phyloP scores from a whole-genome alignment of 192 early-diverging fungal genomes.

The Spizellomyces punctatus region DNA sequence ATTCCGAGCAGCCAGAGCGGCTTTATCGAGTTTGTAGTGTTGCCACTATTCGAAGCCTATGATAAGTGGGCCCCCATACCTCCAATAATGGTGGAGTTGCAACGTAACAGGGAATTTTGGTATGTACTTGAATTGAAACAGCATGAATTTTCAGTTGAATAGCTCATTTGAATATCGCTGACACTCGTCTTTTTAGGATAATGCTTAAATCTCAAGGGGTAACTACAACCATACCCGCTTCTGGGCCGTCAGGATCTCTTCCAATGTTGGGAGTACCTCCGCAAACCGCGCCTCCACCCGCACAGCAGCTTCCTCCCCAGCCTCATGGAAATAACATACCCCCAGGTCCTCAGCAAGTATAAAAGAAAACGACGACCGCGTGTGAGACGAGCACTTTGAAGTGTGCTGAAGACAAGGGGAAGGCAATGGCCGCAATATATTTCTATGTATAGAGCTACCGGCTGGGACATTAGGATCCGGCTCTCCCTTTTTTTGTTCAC shows the following conservation, averaged over 20 bases:
- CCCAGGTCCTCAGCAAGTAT: too few relatives aligned
- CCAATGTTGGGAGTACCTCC: too few relatives aligned
- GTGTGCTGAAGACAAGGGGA: too few relatives aligned
- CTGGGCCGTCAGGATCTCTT: neutral
- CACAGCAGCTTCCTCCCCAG: too few relatives aligned
- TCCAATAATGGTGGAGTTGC: conserved; percentile 26
- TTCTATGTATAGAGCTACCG: too few relatives aligned
- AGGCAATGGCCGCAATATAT: too few relatives aligned
- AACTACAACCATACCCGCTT: neutral
- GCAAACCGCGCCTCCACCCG: too few relatives aligned
- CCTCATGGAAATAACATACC: too few relatives aligned
- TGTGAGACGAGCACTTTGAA: too few relatives aligned
- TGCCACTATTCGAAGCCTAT: conserved; percentile 46
- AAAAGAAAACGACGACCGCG: too few relatives aligned
- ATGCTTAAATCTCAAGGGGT: conserved; percentile 1
- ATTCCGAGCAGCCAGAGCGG: conserved; percentile 54
- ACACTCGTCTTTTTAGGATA: neutral
- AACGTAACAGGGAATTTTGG: conserved; percentile 46
- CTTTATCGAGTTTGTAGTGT: conserved; percentile 51
- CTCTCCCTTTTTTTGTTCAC: too few relatives aligned
- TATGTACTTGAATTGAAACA: conserved; percentile 10
- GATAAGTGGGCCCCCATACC: conserved; percentile 43
- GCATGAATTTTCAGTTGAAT: neutral
- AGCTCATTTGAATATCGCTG: neutral
- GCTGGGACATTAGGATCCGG: too few relatives aligned